A percentile compares a stretch with the other conserved stretches of the same genome.
Conservation (phyloP, 345 rosid genomes). For the Camelina hispida region DNA sequence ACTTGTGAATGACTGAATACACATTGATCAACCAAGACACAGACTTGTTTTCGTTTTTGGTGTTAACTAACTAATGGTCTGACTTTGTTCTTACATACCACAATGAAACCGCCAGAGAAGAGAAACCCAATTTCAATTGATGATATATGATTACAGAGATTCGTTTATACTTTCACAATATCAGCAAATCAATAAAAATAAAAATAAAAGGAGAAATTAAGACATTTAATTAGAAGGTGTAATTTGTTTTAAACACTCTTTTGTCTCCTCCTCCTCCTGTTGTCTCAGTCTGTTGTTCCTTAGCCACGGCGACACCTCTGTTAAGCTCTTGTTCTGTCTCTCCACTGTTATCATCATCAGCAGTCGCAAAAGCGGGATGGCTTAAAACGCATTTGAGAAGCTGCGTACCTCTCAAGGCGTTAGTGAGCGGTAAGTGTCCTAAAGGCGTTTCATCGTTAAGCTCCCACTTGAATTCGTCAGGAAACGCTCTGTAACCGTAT, state of each 20-base stretch:
- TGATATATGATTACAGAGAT: conserved; percentile 36
- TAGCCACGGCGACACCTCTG: conserved; percentile 16
- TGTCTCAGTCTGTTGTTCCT: conserved; percentile 32
- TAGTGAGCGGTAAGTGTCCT: conserved; percentile 92
- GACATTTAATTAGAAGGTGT: conserved; percentile 54
- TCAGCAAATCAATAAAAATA: not conserved
- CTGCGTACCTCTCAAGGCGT: conserved; percentile 89
- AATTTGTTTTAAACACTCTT: conserved; percentile 59
- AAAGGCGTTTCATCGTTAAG: conserved; percentile 69
- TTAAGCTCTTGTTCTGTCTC: conserved; percentile 32
- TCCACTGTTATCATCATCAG: conserved; percentile 47
- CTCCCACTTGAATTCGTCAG: conserved; percentile 87
- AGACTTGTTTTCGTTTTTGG: not conserved
- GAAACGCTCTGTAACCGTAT: conserved; percentile 84
- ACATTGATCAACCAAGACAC: conserved; percentile 4
- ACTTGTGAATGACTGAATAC: not conserved
- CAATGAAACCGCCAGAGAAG: conserved; percentile 6
- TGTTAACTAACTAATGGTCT: conserved; percentile 1
- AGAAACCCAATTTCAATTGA: conserved; percentile 12
- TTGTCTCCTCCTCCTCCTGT: conserved; percentile 30
- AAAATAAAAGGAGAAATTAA: not conserved
- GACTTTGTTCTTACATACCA: conserved; percentile 20
- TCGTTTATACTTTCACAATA: conserved; percentile 36
- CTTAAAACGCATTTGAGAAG: conserved; percentile 65
- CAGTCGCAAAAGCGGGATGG: conserved; percentile 77